These are phyloP conservation scores for Micromonas commoda DNA, from an alignment of 139 green algal genomes.

Conservation along the genomic window DNA sequence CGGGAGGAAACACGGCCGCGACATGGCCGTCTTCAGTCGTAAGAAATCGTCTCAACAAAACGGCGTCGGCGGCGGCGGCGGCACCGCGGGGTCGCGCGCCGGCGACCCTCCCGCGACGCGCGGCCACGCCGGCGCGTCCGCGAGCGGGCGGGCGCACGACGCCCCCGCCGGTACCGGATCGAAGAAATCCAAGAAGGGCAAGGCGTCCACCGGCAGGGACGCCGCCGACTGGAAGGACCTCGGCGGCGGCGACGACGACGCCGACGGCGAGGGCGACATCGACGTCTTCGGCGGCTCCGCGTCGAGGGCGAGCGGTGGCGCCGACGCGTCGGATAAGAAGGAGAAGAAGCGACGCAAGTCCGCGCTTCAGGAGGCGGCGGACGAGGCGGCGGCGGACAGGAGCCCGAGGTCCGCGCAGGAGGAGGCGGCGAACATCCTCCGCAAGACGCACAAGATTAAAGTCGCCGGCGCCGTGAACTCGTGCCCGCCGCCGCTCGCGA, in stretches of 20 bases:
- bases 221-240: neutral
- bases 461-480: slow-evolving; percentile 33
- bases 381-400: neutral
- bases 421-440: slow-evolving; percentile 59
- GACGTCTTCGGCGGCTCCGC: neutral
- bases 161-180: neutral
- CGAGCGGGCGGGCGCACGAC: neutral
- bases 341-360: neutral
- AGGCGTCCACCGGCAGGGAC: neutral
- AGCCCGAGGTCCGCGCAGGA: neutral
- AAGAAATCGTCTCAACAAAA: too few relatives aligned
- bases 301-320: too few relatives aligned
- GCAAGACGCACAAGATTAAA: slow-evolving; percentile 59
- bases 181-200: neutral
- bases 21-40: too few relatives aligned
- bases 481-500: slow-evolving; percentile 38
- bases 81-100: too few relatives aligned
- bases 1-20: neutral
- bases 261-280: slow-evolving; percentile 3
- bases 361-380: neutral
- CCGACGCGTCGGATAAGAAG: too few relatives aligned
- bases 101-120: neutral
- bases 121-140: neutral
- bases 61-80: too few relatives aligned
- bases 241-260: neutral